phyloP scores from a whole-genome alignment of 225 moss, liverwort and hornwort genomes.

The Takakia lepidozioides region DNA sequence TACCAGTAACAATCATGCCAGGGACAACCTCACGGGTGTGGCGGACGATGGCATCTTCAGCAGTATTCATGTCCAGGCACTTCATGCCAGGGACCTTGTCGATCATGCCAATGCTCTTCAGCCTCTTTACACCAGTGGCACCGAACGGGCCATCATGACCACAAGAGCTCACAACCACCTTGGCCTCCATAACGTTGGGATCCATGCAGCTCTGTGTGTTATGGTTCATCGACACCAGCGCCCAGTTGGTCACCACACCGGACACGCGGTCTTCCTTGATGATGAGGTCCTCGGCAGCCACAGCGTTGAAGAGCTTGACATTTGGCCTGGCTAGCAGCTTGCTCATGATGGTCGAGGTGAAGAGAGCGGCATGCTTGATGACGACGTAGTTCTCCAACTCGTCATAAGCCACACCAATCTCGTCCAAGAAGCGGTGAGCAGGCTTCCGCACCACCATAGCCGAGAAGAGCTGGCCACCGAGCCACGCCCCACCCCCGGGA shows the following conservation, averaged over 20 bases:
- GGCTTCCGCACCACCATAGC: constrained; percentile 98
- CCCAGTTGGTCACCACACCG: constrained; percentile 97
- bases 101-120: constrained; percentile 83
- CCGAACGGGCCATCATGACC: constrained; percentile 97
- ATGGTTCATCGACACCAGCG: constrained; percentile 82
- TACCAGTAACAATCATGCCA: constrained; percentile 94
- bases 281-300: constrained; percentile 87
- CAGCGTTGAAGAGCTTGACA: constrained; percentile 90
- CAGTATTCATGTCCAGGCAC: constrained; percentile 90
- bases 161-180: constrained; percentile 91
- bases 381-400: constrained; percentile 92
- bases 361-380: constrained; percentile 93
- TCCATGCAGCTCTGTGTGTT: constrained; percentile 97
- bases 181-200: constrained; percentile 95
- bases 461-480: constrained; percentile 88
- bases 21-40: constrained; percentile 87
- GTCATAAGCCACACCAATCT: constrained; percentile 77
- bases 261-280: constrained; percentile 69
- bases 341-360: constrained; percentile 93
- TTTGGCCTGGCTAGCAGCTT: constrained; percentile 83
- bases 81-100: constrained; percentile 93
- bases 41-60: constrained; percentile 83
- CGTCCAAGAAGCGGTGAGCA: constrained; percentile 88
- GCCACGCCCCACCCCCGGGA: constrained; percentile 87
- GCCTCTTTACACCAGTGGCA: constrained; percentile 90